Base-by-base conservation (phyloP, 352 stramenopile genomes). In the Phytophthora rubi region DNA sequence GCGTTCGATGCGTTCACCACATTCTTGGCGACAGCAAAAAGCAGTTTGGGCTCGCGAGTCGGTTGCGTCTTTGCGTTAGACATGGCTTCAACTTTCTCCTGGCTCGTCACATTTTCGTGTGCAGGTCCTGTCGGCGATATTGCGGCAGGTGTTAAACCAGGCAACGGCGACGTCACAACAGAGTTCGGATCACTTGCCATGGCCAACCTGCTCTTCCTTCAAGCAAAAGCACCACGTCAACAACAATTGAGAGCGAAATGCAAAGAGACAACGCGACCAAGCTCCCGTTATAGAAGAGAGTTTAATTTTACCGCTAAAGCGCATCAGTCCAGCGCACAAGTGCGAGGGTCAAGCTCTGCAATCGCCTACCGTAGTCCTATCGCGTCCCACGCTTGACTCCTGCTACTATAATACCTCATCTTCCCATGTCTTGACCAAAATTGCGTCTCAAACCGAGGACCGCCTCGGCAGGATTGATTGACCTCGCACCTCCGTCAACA, bases 11-110 rank as follows among this genome's bases (percentile, higher is more conserved):
- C 58, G 32, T 53, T 68, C 16, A 59, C 65, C 15, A 75, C 69
- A 61, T 77, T 70, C 18, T 75, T 76, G 0, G 73, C 70, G 28
- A 68, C 62, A 48, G 70, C 65, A 39, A 78, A 76, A 51, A 73
- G 58, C 45, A 73, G 52, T 37, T 77, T 77, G 6, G 69, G 52
- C 16, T 77, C 65, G 15, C 73, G 69, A 1, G 39, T 15, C 9
- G 54, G 49, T 6, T 58, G 57, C 16, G 45, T 33, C 28, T 69
- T 68, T 4, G 35, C 33, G 45, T 44, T 65, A 52, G 53, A 53
- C 28, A 53, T 39, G 28, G 18, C 49, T 51, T 66, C 39, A 21
- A 65, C 13, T 30, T 68, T 75, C 44, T 71, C 56, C 37, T 67
- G 52, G 16, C 45, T 54, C 57, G 59, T 65, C 56, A 65, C 54